Evolutionary conservation across 371 early-diverging fungal species (phyloP).

Genomic region (Mucor mucedo): DNA sequence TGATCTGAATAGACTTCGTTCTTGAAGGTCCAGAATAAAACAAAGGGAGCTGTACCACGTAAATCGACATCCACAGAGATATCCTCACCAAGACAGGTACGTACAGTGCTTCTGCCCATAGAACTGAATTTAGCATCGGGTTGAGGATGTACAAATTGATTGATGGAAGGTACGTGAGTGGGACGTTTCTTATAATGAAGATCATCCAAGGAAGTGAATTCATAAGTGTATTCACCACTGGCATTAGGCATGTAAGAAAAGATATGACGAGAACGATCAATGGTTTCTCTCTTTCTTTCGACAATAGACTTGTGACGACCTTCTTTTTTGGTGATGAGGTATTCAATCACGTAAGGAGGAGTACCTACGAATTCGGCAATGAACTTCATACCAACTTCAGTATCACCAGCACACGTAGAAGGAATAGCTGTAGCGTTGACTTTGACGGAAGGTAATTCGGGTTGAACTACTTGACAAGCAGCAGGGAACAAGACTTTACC

Average conservation of each 20-base stretch:
- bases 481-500: conserved; percentile 51
- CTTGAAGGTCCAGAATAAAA: conserved; percentile 39
- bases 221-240: conserved; percentile 53
- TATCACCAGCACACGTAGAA: conserved; percentile 52
- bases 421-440: conserved; percentile 46
- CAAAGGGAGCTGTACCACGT: conserved; percentile 47
- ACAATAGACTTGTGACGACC: conserved; percentile 33
- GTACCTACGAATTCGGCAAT: conserved; percentile 46
- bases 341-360: conserved; percentile 49
- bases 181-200: conserved; percentile 45
- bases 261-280: conserved; percentile 49
- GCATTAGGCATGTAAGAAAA: conserved; percentile 48
- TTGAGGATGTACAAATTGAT: conserved; percentile 56
- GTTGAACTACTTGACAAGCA: conserved; percentile 48
- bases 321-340: conserved; percentile 36
- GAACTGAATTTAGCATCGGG: conserved; percentile 52
- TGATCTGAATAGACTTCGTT: conserved; percentile 37
- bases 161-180: conserved; percentile 32
- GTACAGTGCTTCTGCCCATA: conserved; percentile 15
- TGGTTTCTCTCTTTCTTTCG: conserved; percentile 31
- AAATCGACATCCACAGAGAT: conserved; percentile 44
- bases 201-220: conserved; percentile 45
- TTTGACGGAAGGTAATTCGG: conserved; percentile 42
- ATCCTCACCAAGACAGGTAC: conserved; percentile 51
- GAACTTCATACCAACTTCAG: conserved; percentile 55